Percentiles rank a stretch among this genome's conserved stretches.
Evolutionary conservation across 768 basidiomycete species (phyloP).

Genomic region (Coprinopsis strossmayeri): DNA sequence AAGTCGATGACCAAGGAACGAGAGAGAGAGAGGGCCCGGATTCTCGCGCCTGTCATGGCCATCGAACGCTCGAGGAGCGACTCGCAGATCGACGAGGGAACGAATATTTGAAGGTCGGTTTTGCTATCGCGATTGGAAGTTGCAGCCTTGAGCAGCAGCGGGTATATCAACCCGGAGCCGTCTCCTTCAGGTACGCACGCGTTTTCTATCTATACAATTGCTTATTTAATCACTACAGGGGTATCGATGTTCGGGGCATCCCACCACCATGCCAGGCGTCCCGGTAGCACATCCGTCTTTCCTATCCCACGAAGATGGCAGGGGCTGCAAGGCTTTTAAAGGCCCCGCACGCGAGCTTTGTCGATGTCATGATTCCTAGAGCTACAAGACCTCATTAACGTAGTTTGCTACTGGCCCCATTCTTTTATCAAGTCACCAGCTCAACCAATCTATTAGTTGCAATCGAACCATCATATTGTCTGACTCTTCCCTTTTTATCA

Average conservation of each 20-base stretch:
- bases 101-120: slow-evolving; percentile 26
- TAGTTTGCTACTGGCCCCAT: no score
- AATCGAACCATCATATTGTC: no score
- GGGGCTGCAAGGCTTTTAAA: no score
- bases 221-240: slow-evolving; percentile 3
- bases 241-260: slow-evolving; percentile 25
- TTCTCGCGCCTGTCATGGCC: slow-evolving; percentile 26
- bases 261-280: slow-evolving; percentile 19
- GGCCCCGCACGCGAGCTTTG: no score
- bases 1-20: slow-evolving; percentile 49
- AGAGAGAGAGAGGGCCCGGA: slow-evolving; percentile 36
- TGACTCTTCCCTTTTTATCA: no score
- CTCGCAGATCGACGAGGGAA: slow-evolving; percentile 18
- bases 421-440: no score
- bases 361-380: no score
- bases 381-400: no score
- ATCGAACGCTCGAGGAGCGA: slow-evolving; percentile 21
- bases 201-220: no score
- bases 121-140: slow-evolving; percentile 32
- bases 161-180: no score
- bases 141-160: slow-evolving; percentile 16
- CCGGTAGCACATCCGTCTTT: slow-evolving; percentile 61
- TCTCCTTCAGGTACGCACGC: no score
- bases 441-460: no score
- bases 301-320: slow-evolving; percentile 54